Conservation (phyloP, 208 protist species). For the Crithidia acanthocephali region DNA sequence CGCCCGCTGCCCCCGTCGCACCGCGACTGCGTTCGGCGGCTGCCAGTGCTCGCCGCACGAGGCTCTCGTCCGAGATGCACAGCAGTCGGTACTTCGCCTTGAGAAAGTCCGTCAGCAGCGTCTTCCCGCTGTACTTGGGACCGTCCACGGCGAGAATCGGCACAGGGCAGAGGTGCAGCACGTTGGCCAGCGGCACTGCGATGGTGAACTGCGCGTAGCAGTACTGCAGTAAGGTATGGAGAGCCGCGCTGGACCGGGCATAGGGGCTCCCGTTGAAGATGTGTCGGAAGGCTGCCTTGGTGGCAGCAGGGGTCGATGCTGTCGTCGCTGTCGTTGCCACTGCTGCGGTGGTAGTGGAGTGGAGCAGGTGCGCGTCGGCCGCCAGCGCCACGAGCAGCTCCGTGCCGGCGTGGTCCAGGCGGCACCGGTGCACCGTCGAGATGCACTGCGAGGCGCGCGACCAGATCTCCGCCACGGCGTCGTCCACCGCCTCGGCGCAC, state of each 20-base stretch:
- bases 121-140: conserved; percentile 83
- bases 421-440: conserved; percentile 41
- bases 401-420: conserved; percentile 34
- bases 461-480: conserved; percentile 44
- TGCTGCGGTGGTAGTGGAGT: background rate
- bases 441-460: conserved; percentile 33
- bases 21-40: background rate
- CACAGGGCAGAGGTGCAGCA: conserved; percentile 55
- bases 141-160: conserved; percentile 77
- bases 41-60: conserved; percentile 58
- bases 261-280: conserved; percentile 44
- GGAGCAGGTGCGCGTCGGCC: conserved; percentile 21
- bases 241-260: conserved; percentile 19
- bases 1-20: background rate
- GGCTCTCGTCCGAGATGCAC: conserved; percentile 56
- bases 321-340: background rate
- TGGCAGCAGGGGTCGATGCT: background rate
- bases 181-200: conserved; percentile 24
- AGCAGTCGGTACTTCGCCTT: conserved; percentile 46
- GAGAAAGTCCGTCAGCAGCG: conserved; percentile 54
- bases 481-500: conserved; percentile 32
- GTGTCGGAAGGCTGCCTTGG: conserved; percentile 39
- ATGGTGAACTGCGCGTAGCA: conserved; percentile 32
- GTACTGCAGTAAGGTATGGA: conserved; percentile 39
- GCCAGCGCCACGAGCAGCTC: conserved; percentile 45